Percentiles rank a stretch among this genome's conserved stretches.
phyloP scores from a whole-genome alignment of 164 flowering plant species.

The Aristolochia californica region DNA sequence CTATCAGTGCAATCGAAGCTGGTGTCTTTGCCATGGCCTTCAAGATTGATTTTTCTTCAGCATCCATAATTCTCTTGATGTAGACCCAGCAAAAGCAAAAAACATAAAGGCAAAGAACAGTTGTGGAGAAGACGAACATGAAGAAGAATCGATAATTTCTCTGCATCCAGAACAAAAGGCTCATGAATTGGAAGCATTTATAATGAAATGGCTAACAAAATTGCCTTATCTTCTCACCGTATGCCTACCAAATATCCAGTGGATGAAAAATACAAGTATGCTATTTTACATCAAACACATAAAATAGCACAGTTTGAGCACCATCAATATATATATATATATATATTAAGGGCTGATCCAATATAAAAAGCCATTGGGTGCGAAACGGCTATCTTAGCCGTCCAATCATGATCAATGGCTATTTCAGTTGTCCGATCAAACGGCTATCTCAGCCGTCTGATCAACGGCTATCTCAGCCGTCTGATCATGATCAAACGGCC shows the following conservation, averaged over 20 bases:
- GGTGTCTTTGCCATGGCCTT: slow-evolving; percentile 87
- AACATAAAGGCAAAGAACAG: slow-evolving; percentile 80
- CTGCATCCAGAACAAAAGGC: slow-evolving; percentile 37
- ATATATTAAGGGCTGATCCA: no score
- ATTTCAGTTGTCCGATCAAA: no score
- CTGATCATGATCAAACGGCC: no score
- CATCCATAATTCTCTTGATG: slow-evolving; percentile 54
- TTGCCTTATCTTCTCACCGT: background rate
- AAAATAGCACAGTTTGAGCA: background rate
- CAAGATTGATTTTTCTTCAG: slow-evolving; percentile 60
- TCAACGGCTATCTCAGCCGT: no score
- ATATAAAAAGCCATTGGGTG: no score
- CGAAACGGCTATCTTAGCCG: no score
- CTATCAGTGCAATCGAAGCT: slow-evolving; percentile 70
- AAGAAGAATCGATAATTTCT: slow-evolving; percentile 91
- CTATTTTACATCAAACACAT: no score
- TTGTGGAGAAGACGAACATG: slow-evolving; percentile 93
- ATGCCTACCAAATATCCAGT: no score
- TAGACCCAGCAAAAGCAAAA: slow-evolving; percentile 90
- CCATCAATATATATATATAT: background rate
- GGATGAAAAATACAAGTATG: no score
- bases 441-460: no score
- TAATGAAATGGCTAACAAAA: background rate
- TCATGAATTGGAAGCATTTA: no score
- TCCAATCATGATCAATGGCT: no score